Conservation (phyloP, 2,329 filamentous ascomycete genomes). For the Cercospora janseana region DNA sequence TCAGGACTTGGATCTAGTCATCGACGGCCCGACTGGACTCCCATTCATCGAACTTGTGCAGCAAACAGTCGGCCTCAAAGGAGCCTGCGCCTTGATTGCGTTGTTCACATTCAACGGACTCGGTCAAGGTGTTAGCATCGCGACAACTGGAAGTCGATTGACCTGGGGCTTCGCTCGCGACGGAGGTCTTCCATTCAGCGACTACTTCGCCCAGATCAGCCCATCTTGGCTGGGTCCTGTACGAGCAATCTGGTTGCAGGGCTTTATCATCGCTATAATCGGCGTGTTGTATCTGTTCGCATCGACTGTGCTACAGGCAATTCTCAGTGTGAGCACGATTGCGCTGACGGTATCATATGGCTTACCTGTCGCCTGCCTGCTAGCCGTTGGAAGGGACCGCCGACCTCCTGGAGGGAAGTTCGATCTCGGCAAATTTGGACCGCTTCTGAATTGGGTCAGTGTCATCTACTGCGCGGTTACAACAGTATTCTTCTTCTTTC, state of each 20-base stretch:
- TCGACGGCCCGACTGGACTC: conserved; percentile 50
- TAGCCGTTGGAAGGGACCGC: conserved; percentile 52
- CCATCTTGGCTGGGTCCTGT: conserved; percentile 53
- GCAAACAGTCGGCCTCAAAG: conserved; percentile 50
- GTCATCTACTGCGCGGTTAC: conserved; percentile 54
- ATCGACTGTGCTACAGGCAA: conserved; percentile 43
- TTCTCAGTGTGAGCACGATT: conserved; percentile 45
- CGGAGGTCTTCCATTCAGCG: conserved; percentile 30
- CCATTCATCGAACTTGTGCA: conserved; percentile 61
- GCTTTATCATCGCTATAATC: conserved; percentile 46
- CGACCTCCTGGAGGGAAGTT: conserved; percentile 48
- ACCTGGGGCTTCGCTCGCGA: conserved; percentile 33
- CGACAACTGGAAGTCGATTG: conserved; percentile 38
- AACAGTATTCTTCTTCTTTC: conserved; percentile 58
- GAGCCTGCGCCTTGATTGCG: conserved; percentile 47
- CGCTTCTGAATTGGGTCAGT: conserved; percentile 43
- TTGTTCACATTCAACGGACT: conserved; percentile 58
- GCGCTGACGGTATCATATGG: conserved; percentile 46
- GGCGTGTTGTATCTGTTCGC: conserved; percentile 48
- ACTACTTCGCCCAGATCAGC: conserved; percentile 42
- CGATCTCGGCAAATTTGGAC: conserved; percentile 42
- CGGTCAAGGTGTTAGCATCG: conserved; percentile 54
- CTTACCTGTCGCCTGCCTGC: conserved; percentile 40
- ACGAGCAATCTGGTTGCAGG: conserved; percentile 54
- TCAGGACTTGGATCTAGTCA: conserved; percentile 47